Evolutionary conservation across 2,329 filamentous ascomycete species (phyloP).

Genomic region (Fusarium dimerum): DNA sequence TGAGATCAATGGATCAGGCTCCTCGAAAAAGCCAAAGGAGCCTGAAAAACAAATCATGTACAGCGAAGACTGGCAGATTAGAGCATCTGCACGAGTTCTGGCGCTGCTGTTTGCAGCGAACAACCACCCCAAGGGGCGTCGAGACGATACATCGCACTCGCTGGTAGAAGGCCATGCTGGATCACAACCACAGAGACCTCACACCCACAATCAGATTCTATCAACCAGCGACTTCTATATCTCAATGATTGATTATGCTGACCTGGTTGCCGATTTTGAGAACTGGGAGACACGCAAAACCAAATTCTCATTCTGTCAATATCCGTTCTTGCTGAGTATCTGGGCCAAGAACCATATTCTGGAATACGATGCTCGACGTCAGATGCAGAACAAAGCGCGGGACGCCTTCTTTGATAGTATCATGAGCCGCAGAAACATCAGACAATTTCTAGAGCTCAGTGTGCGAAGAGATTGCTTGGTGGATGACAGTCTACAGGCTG

Average conservation of each 20-base stretch:
- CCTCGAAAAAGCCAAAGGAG: conserved; percentile 56
- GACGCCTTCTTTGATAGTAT: conserved; percentile 93
- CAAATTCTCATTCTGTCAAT: conserved; percentile 88
- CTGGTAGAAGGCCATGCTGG: conserved; percentile 27
- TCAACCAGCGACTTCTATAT: conserved; percentile 87
- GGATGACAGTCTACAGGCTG: conserved; percentile 81
- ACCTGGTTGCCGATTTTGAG: conserved; percentile 84
- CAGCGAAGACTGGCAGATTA: conserved; percentile 86
- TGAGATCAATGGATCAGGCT: conserved; percentile 61
- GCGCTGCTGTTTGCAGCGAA: conserved; percentile 82
- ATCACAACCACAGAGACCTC: conserved; percentile 25
- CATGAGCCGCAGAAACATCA: conserved; percentile 70
- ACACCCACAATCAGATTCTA: conserved; percentile 63
- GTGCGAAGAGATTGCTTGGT: conserved; percentile 84
- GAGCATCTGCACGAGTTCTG: conserved; percentile 77
- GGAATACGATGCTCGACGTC: conserved; percentile 81
- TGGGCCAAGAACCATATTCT: conserved; percentile 90
- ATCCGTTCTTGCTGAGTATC: conserved; percentile 88
- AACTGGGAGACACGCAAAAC: conserved; percentile 75
- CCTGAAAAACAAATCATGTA: conserved; percentile 63
- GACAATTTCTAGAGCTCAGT: conserved; percentile 75
- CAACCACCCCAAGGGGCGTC: conserved; percentile 48
- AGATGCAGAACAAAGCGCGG: conserved; percentile 86
- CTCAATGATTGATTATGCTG: conserved; percentile 81
- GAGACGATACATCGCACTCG: conserved; percentile 25